phyloP scores from a whole-genome alignment of 2,329 filamentous ascomycete species.

The Curvularia spicifera region DNA sequence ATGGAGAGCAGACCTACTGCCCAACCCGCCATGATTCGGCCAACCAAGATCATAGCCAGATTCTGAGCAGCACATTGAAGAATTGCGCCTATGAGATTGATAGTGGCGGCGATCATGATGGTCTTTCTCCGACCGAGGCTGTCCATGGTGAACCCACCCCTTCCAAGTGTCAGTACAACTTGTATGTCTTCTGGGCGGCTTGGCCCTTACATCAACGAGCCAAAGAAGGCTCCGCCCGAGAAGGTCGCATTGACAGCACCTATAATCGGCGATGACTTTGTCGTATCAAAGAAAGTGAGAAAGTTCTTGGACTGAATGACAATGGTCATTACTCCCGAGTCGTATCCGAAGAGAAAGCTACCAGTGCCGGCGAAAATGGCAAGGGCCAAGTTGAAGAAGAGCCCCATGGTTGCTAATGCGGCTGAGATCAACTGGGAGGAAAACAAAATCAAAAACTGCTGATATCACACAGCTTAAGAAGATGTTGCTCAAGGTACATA shows the following conservation, averaged over 20 bases:
- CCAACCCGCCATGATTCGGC: constrained; percentile 65
- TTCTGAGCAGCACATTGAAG: constrained; percentile 65
- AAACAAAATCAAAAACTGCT: not conserved
- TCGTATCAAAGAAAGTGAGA: constrained; percentile 63
- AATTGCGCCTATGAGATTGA: constrained; percentile 64
- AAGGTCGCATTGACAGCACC: constrained; percentile 71
- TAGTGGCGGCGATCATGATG: constrained; percentile 64
- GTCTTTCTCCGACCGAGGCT: constrained; percentile 65
- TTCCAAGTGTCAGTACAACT: constrained; percentile 17
- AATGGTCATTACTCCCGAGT: constrained; percentile 53
- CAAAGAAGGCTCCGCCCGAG: constrained; percentile 63
- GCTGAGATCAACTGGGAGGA: not conserved
- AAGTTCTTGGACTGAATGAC: constrained; percentile 65
- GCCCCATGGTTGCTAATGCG: constrained; percentile 44
- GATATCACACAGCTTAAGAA: constrained; percentile 1
- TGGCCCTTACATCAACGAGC: constrained; percentile 54
- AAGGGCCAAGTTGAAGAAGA: constrained; percentile 52
- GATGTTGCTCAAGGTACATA: constrained; percentile 13
- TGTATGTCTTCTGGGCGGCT: not conserved
- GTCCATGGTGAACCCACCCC: constrained; percentile 65
- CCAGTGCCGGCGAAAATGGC: constrained; percentile 54
- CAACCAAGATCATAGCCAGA: constrained; percentile 63
- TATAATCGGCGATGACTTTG: constrained; percentile 58
- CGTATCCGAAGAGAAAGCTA: constrained; percentile 47
- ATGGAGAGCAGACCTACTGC: constrained; percentile 66